Evolutionary conservation across 441 rosid genomes (phyloP).

Genomic region (Raphanus hybrid): DNA sequence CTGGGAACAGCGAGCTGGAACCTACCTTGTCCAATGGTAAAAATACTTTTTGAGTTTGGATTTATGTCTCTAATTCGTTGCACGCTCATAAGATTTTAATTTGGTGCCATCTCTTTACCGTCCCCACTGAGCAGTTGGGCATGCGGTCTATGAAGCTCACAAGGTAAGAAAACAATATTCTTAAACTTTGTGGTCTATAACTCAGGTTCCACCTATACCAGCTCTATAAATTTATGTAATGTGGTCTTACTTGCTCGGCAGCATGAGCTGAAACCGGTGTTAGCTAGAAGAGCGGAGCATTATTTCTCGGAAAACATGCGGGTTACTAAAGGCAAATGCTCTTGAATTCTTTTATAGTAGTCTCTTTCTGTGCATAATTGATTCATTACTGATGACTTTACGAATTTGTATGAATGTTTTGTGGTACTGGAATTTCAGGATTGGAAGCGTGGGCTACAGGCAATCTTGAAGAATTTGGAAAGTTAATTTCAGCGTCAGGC

Average conservation of each 20-base stretch:
- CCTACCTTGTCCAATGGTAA: slow-evolving; percentile 78
- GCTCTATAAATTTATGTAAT: slow-evolving; percentile 7
- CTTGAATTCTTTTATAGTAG: slow-evolving; percentile 2
- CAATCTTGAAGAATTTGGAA: slow-evolving; percentile 69
- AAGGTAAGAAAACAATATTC: slow-evolving; percentile 57
- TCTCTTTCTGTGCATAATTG: not conserved
- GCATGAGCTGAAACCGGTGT: slow-evolving; percentile 58
- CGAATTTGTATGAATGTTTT: slow-evolving; percentile 17
- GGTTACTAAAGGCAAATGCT: slow-evolving; percentile 67
- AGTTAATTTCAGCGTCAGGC: slow-evolving; percentile 86
- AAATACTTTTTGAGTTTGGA: slow-evolving; percentile 31
- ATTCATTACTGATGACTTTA: slow-evolving; percentile 6
- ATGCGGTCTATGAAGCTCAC: slow-evolving; percentile 65
- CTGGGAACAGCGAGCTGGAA: slow-evolving; percentile 61
- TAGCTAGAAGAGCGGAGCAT: slow-evolving; percentile 93
- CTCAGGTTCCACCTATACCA: slow-evolving; percentile 7
- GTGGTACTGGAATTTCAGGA: slow-evolving; percentile 54
- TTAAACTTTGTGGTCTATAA: slow-evolving; percentile 8
- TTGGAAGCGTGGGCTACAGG: slow-evolving; percentile 84
- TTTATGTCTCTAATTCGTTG: slow-evolving; percentile 24
- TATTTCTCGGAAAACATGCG: slow-evolving; percentile 87
- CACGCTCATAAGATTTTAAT: slow-evolving; percentile 31
- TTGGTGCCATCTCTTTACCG: slow-evolving; percentile 5
- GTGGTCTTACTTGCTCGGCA: slow-evolving; percentile 40
- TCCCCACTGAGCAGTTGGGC: slow-evolving; percentile 61